phyloP scores from a whole-genome alignment of 2,329 filamentous ascomycete species.

The Aureobasidium musti region DNA sequence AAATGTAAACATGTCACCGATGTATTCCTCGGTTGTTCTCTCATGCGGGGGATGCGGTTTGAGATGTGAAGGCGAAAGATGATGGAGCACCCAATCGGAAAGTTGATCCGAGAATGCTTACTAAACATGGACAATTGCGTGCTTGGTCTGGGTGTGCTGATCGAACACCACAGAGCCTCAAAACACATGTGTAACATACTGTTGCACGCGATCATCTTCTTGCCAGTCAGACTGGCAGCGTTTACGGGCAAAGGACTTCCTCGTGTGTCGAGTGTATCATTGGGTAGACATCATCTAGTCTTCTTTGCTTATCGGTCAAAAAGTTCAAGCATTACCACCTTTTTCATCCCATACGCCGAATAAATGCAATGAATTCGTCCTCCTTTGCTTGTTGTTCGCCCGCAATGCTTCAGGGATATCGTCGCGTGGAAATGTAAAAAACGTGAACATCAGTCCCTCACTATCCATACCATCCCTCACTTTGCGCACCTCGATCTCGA shows the following conservation, averaged over 20 bases:
- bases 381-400: neutral
- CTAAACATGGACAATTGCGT: constrained; percentile 8
- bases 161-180: neutral
- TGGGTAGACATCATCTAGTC: neutral
- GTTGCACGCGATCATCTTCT: neutral
- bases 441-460: constrained; percentile 1
- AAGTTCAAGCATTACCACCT: neutral
- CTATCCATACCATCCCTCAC: constrained; percentile 1
- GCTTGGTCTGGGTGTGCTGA: neutral
- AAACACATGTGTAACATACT: too few species aligned
- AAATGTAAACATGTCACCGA: constrained; percentile 1
- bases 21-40: constrained; percentile 13
- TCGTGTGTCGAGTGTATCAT: neutral
- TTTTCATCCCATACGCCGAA: neutral
- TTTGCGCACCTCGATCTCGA: constrained; percentile 36
- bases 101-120: constrained; percentile 2
- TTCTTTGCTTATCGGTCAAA: neutral
- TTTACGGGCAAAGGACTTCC: neutral
- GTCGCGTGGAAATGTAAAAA: constrained; percentile 16
- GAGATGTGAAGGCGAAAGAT: neutral
- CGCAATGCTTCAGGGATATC: constrained; percentile 27
- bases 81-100: constrained; percentile 2
- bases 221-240: neutral
- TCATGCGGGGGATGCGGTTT: neutral
- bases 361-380: constrained; percentile 17